Base-by-base conservation (phyloP, 495 filamentous ascomycete genomes). In the Penicillium robsamsonii region DNA sequence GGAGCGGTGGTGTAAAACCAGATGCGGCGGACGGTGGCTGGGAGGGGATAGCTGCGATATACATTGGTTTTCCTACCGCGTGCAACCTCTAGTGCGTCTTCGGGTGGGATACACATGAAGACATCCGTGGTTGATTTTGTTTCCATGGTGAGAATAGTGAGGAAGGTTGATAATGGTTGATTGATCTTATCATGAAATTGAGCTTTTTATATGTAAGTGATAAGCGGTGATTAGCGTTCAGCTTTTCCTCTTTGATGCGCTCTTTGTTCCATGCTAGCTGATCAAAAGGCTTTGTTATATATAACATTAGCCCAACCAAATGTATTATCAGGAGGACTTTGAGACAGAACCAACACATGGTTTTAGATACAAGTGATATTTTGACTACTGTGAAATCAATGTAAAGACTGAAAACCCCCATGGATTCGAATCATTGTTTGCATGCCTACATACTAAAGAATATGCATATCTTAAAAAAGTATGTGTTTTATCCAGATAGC, bases 1-100 rank as follows among this genome's bases (percentile, higher is more conserved):
- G 35, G 48, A 27, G 20, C 11, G 3, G 22, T 50, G 48, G 20
- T 40, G 24, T 50, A 50, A 6, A 50, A 7, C 48, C 48, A 50
- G 22, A 40, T 50, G 20, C 48, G 48, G 2, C 37, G 33, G 20
- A 50, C 35, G 4, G 35, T 50, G 20, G 18, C 8, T 15, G 35
- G 48, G 8, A 50, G 24, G 0, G 20, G 33, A 17, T 40, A 50
- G 20, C n/a, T 40, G 48, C 48, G 35, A 18, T 50, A 27, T 20
- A 27, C 48, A 25, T 50, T 35, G 22, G 48, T 25, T 50, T 37
- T 22, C 13, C 6, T 22, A 6, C 35, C 48, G 2, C 48, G 48
- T 41, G 15, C 35, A n/a, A 29, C 40, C 1, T 35, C 33, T 9
- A 41, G 17, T 8, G 22, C 48, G 4, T 27, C 48, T 37, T 41